phyloP scores from a whole-genome alignment of 2,329 filamentous ascomycete genomes.

The Neonectria punicea region DNA sequence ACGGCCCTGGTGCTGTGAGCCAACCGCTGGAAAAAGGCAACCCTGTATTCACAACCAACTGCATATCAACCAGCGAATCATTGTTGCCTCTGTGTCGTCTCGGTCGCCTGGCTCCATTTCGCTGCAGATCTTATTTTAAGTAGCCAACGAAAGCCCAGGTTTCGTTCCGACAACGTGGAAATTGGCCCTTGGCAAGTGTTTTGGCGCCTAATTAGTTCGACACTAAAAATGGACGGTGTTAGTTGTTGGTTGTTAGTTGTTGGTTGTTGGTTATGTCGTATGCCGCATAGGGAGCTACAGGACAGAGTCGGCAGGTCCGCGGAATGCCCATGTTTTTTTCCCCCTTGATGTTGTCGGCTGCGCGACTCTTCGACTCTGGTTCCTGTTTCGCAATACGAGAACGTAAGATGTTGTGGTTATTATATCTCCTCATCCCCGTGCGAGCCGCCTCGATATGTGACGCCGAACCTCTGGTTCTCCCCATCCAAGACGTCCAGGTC shows the following conservation, averaged over 20 bases:
- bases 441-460: no score
- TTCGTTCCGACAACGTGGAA: neutral
- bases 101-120: neutral
- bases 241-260: neutral
- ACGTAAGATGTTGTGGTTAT: no score
- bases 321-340: no score
- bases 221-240: neutral
- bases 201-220: neutral
- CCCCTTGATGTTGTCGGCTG: no score
- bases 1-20: neutral
- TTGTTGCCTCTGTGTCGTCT: neutral
- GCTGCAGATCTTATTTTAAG: neutral
- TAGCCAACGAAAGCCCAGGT: neutral
- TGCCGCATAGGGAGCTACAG: neutral
- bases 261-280: neutral
- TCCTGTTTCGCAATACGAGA: no score
- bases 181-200: neutral
- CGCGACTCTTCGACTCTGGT: no score
- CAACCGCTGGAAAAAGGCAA: neutral
- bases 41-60: slow-evolving; percentile 5
- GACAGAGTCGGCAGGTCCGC: no score
- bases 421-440: no score
- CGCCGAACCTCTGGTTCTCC: no score
- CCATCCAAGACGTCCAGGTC: no score
- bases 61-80: slow-evolving; percentile 4